phyloP scores from a whole-genome alignment of 768 basidiomycete species.

The Lactifluus subvellereus region DNA sequence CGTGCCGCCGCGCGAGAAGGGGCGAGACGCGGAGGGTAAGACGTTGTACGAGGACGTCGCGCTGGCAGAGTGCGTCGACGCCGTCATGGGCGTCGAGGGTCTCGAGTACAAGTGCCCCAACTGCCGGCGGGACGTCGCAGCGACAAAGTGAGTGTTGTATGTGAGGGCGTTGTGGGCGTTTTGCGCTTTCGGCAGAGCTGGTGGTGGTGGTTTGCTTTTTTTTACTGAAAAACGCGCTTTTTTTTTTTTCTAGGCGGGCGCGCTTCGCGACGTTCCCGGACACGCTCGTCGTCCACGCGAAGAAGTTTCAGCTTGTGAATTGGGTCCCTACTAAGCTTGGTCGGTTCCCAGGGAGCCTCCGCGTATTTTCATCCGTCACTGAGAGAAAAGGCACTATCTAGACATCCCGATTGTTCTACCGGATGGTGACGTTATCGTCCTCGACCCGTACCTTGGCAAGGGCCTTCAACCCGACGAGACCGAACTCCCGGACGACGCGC shows the following conservation, averaged over 20 bases:
- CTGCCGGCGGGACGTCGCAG: conserved; percentile 63
- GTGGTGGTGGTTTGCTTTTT: neutral
- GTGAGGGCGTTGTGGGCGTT: too few relatives aligned
- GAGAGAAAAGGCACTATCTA: conserved; percentile 29
- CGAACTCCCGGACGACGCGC: conserved; percentile 55
- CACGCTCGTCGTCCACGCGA: conserved; percentile 81
- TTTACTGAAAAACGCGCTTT: neutral
- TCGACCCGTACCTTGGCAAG: conserved; percentile 60
- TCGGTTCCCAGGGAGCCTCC: conserved; percentile 31
- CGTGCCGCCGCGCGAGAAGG: conserved; percentile 61
- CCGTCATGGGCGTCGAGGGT: conserved; percentile 51
- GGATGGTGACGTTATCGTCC: conserved; percentile 45
- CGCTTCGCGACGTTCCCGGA: conserved; percentile 85
- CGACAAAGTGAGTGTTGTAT: conserved; percentile 53
- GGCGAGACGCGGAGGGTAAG: conserved; percentile 56
- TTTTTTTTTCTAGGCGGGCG: conserved; percentile 45
- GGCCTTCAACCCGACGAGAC: conserved; percentile 68
- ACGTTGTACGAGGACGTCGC: conserved; percentile 54
- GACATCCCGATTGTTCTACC: conserved; percentile 84
- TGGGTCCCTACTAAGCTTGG: conserved; percentile 97
- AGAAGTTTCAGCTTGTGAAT: conserved; percentile 90
- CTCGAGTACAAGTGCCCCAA: conserved; percentile 78
- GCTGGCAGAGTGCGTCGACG: conserved; percentile 56
- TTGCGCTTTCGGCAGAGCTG: too few relatives aligned
- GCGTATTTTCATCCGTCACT: neutral